phyloP scores from a whole-genome alignment of 2,329 filamentous ascomycete genomes.

The Diplodia mutila region DNA sequence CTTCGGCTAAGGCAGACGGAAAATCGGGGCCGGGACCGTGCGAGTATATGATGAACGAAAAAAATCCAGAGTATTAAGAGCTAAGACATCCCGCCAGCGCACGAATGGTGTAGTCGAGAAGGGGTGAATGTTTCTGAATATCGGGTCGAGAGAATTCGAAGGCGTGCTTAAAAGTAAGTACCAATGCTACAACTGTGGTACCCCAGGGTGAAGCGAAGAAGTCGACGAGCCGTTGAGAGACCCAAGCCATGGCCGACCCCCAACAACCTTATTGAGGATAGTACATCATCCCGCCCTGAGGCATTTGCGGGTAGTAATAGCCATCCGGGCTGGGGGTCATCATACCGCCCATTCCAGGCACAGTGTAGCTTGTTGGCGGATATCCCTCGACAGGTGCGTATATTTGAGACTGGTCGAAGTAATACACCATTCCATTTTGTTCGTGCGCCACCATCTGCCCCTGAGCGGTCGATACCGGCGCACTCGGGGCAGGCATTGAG shows the following conservation, averaged over 20 bases:
- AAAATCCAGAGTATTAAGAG: slow-evolving; percentile 7
- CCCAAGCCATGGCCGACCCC: slow-evolving; percentile 10
- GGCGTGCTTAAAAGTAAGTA: background rate
- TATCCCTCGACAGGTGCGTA: slow-evolving; percentile 46
- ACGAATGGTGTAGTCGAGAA: slow-evolving; percentile 1
- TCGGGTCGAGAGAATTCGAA: slow-evolving; percentile 7
- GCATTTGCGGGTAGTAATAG: slow-evolving; percentile 61
- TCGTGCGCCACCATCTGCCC: slow-evolving; percentile 75
- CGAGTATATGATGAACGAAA: slow-evolving; percentile 11
- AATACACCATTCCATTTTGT: slow-evolving; percentile 94
- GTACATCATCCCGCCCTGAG: slow-evolving; percentile 55
- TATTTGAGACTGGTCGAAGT: slow-evolving; percentile 80
- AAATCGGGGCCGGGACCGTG: slow-evolving; percentile 1
- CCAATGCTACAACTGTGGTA: background rate
- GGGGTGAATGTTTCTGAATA: slow-evolving; percentile 18
- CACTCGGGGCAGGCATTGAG: slow-evolving; percentile 19
- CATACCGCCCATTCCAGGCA: slow-evolving; percentile 75
- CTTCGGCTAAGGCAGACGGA: slow-evolving; percentile 11
- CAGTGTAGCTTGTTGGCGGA: slow-evolving; percentile 54
- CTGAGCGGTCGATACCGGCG: slow-evolving; percentile 47
- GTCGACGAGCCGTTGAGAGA: slow-evolving; percentile 9
- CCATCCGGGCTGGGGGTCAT: slow-evolving; percentile 65
- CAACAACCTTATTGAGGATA: slow-evolving; percentile 52
- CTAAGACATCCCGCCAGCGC: background rate
- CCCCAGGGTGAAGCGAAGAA: slow-evolving; percentile 2